A percentile compares a stretch with the other conserved stretches of the same genome.
phyloP scores from a whole-genome alignment of 768 basidiomycete species.

The Hypsizygus marmoreus region DNA sequence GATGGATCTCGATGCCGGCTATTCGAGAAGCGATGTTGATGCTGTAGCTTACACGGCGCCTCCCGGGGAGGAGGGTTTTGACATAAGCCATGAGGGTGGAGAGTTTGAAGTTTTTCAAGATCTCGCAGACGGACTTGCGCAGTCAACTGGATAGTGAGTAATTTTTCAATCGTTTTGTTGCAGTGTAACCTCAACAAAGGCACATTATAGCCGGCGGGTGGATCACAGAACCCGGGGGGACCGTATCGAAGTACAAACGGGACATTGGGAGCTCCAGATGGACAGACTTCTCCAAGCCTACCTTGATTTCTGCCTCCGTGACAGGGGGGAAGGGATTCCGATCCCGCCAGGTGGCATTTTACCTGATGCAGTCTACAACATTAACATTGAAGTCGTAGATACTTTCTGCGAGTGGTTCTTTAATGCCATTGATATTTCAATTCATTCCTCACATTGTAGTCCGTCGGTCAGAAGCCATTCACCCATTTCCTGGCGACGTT shows the following conservation, averaged over 20 bases:
- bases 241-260: slow-evolving; percentile 8
- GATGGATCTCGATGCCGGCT: too few relatives aligned
- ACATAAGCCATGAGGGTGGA: too few relatives aligned
- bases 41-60: too few relatives aligned
- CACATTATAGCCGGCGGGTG: slow-evolving; percentile 7
- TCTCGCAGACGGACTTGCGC: too few relatives aligned
- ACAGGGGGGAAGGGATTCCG: neutral
- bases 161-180: too few relatives aligned
- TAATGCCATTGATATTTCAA: neutral
- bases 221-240: slow-evolving; percentile 8
- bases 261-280: slow-evolving; percentile 12
- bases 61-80: too few relatives aligned
- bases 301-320: slow-evolving; percentile 4
- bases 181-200: too few relatives aligned
- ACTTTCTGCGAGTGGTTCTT: too few relatives aligned
- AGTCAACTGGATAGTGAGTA: too few relatives aligned
- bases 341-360: neutral
- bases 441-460: slow-evolving; percentile 3
- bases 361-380: neutral
- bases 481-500: neutral
- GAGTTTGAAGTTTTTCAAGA: too few relatives aligned
- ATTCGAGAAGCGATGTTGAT: too few relatives aligned
- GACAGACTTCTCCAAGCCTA: slow-evolving; percentile 10
- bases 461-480: neutral
- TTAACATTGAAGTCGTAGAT: too few relatives aligned